Evolutionary conservation across 441 rosid genomes (phyloP).

Genomic region (Populus hybrid): DNA sequence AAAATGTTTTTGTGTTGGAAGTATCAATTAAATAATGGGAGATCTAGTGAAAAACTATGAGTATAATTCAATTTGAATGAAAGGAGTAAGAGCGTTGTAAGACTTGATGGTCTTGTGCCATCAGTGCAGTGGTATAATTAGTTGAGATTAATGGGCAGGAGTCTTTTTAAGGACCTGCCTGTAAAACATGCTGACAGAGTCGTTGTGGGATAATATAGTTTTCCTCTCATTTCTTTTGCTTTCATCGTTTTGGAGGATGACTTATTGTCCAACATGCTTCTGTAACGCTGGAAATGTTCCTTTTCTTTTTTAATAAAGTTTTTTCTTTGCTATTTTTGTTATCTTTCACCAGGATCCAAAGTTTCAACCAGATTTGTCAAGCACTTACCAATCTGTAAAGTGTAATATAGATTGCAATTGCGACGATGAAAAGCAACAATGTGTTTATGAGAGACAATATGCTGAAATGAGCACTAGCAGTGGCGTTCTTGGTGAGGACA

Average conservation of each 20-base stretch:
- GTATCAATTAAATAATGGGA: not conserved
- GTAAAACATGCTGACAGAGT: not conserved
- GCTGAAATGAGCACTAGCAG: slow-evolving; percentile 93
- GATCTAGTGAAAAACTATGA: not conserved
- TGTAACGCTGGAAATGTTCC: not conserved
- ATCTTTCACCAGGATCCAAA: slow-evolving; percentile 68
- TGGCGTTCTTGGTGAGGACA: slow-evolving; percentile 82
- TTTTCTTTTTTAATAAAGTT: not conserved
- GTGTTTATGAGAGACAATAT: slow-evolving; percentile 84
- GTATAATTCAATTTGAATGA: not conserved
- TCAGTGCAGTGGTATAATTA: not conserved
- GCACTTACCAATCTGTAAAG: slow-evolving; percentile 65
- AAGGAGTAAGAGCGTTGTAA: not conserved
- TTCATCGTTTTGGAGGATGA: not conserved
- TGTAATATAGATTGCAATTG: slow-evolving; percentile 79
- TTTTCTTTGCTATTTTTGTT: not conserved
- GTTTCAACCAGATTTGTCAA: slow-evolving; percentile 78
- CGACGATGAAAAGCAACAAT: slow-evolving; percentile 52
- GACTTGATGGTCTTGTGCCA: not conserved
- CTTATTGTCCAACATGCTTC: not conserved
- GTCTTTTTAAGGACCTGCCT: not conserved
- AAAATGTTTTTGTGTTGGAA: not conserved
- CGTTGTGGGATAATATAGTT: not conserved
- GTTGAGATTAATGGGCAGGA: not conserved
- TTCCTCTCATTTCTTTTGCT: not conserved